Evolutionary conservation across 192 early-diverging fungal genomes (phyloP), one percentile per base, ranked within the genome.

Genomic region (Gamsiella multidivaricata): DNA sequence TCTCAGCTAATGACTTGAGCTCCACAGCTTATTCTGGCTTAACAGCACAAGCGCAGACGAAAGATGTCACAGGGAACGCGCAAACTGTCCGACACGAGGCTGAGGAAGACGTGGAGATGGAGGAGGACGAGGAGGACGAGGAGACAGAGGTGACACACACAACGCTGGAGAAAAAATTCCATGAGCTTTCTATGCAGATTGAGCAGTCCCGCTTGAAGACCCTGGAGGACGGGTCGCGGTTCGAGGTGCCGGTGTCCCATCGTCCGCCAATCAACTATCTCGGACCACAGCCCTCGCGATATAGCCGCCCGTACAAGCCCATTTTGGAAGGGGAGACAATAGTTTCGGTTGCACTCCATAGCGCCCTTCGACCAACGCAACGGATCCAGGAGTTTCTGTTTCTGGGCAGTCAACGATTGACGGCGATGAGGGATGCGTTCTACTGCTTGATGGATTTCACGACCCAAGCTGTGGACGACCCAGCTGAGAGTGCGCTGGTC

Each of bases 381-480:
- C 83, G 82, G 60, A 80, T 86, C 81, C 88, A 91, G 52, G 91
- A 89, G 82, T 88, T 85, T 55, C 60, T 84, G 22, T 86, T 94
- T 8, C 82, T 93, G 20, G 92, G 92, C 15, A 87, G 83, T 32
- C 91, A 94, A 67, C 82, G 81, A 11, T 79, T 95, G 22, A 82
- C 91, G 0, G 88, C 75, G 2, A 57, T 95, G 32, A 85, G 91
- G 14, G 92, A 94, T 73, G 83, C 86, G 17, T 88, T 95, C 54
- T 86, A 88, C 58, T 93, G 92, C 66, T 71, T 89, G 14, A 82
- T 83, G 5, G 92, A 93, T 68, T 91, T 91, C 63, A 67, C 86
- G 14, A 79, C 82, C 22, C 83, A 81, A 26, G 82, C 84, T 15
- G 82, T 52, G 22, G 55, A 41, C 0, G 67, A 72, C 2, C 9